Evolutionary conservation across 176 grass and related monocot species (phyloP), one percentile per base, ranked within the genome.

Genomic region (Rhynchospora pubera): DNA sequence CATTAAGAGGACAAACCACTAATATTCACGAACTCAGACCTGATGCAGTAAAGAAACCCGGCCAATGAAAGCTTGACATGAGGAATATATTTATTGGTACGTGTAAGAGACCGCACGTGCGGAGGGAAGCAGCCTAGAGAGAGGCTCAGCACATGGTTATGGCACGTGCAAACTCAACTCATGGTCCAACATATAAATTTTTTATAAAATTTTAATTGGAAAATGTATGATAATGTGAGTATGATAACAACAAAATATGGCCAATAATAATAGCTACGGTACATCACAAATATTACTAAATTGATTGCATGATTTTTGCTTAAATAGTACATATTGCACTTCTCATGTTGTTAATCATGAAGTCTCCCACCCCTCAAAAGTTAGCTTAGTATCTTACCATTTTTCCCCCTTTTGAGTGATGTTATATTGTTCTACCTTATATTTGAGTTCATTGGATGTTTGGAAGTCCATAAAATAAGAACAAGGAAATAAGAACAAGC

Each of bases 161-260:
- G 51, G 72, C 72, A 77, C 72, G 71, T 75, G 71, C 47, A 52
- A 75, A 53, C 47, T 3, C 23, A 30, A 77, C 16, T 77, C 28
- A 77, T 77, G 2, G 72, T 56, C 7, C 23, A 50, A 39, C 34
- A 39, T 39, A 5, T 39, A 2, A 75, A n/a, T n/a, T 56, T 77
- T 16, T 76, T 32, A 11, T 22, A 39, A 39, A 39, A 4, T 39
- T 52, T 15, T 16, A 50, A 6, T 50, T 23, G 52, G 50, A 13
- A n/a, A 53, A 30, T 75, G 69, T 50, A 21, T 24, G 69, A 9
- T 24, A 24, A 45, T 73, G 70, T 19, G 70, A 74, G 46, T 45
- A 26, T 26, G 14, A 74, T 51, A 52, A 74, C 3, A 52, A 6
- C 10, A 52, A 23, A 51, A 22, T 51, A 1, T 60, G 57, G 15